These are phyloP conservation scores for Graphilbum fragrans DNA, from an alignment of 2,329 filamentous ascomycete species.

Conservation along the genomic window DNA sequence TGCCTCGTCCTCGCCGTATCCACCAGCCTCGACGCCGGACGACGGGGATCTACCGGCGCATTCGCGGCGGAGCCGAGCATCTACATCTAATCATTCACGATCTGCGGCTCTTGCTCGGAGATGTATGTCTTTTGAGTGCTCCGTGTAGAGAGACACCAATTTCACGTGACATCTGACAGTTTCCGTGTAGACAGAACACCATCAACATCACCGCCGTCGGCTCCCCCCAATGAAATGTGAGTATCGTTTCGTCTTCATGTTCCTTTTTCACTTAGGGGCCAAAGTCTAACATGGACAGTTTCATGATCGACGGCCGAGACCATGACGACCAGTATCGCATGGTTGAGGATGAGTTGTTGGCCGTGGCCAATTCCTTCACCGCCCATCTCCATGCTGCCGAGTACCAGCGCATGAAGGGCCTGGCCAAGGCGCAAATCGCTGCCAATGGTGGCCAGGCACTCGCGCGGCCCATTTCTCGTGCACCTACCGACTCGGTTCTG, in stretches of 20 bases:
- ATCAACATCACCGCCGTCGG: slow-evolving; percentile 19
- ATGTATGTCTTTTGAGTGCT: too few relatives aligned
- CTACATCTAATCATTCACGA: too few relatives aligned
- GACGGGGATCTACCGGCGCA: too few relatives aligned
- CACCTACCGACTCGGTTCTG: slow-evolving; percentile 17
- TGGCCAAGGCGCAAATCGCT: slow-evolving; percentile 41
- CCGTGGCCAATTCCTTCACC: slow-evolving; percentile 57
- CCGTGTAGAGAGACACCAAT: too few relatives aligned
- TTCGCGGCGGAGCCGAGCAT: too few relatives aligned
- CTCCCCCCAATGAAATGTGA: slow-evolving; percentile 16
- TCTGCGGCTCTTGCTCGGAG: too few relatives aligned
- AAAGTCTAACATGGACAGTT: slow-evolving; percentile 22
- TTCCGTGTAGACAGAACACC: slow-evolving; percentile 12
- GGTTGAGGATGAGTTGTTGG: slow-evolving; percentile 71
- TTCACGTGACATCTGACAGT: too few relatives aligned
- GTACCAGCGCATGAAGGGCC: slow-evolving; percentile 54
- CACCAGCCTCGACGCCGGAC: too few relatives aligned
- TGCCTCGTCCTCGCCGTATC: too few relatives aligned
- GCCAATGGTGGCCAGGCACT: too few relatives aligned
- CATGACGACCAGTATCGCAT: slow-evolving; percentile 67
- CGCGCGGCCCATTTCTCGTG: slow-evolving; percentile 1
- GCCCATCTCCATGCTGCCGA: slow-evolving; percentile 66
- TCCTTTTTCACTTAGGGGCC: neutral
- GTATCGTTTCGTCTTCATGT: neutral
- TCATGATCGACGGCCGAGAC: slow-evolving; percentile 52